A percentile compares a stretch with the other conserved stretches of the same genome.
Evolutionary conservation across 1,139 yeast genomes (phyloP).

Genomic region (Protomyces pachydermus): DNA sequence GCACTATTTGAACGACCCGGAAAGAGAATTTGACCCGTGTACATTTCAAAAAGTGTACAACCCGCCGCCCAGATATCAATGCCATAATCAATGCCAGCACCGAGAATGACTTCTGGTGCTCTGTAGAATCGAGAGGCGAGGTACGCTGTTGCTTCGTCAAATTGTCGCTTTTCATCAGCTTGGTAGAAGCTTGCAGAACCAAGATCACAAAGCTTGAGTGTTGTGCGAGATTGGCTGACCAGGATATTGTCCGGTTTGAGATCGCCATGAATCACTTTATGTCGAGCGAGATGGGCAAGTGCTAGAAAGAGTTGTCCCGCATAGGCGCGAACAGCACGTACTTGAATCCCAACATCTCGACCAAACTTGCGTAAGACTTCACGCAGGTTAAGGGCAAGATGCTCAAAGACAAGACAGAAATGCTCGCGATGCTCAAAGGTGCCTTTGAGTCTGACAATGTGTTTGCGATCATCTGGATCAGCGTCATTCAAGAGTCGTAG

Average conservation of each 20-base stretch:
- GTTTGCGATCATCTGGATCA: slow-evolving; percentile 56
- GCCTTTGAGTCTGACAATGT: slow-evolving; percentile 67
- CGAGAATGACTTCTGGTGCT: slow-evolving; percentile 86
- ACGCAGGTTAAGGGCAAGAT: slow-evolving; percentile 65
- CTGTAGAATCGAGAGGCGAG: slow-evolving; percentile 83
- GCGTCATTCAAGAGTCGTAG: slow-evolving; percentile 65
- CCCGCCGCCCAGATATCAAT: slow-evolving; percentile 91
- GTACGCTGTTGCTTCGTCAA: slow-evolving; percentile 71
- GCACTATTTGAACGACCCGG: slow-evolving; percentile 56
- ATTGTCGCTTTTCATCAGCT: background rate
- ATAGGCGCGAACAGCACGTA: slow-evolving; percentile 73
- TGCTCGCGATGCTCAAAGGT: slow-evolving; percentile 82
- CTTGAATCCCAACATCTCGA: slow-evolving; percentile 58
- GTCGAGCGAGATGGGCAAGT: slow-evolving; percentile 67
- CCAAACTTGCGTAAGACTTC: slow-evolving; percentile 77
- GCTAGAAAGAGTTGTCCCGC: slow-evolving; percentile 74
- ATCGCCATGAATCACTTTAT: slow-evolving; percentile 80
- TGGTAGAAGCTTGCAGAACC: slow-evolving; percentile 61
- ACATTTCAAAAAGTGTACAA: slow-evolving; percentile 77
- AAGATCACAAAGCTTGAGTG: slow-evolving; percentile 79
- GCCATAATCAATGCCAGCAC: slow-evolving; percentile 81
- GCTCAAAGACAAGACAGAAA: slow-evolving; percentile 79
- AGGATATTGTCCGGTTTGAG: slow-evolving; percentile 83
- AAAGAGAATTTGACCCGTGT: slow-evolving; percentile 76
- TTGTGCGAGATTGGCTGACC: slow-evolving; percentile 71